Conservation (phyloP, 805 yeast species). For the Metschnikowia reukaufii region DNA sequence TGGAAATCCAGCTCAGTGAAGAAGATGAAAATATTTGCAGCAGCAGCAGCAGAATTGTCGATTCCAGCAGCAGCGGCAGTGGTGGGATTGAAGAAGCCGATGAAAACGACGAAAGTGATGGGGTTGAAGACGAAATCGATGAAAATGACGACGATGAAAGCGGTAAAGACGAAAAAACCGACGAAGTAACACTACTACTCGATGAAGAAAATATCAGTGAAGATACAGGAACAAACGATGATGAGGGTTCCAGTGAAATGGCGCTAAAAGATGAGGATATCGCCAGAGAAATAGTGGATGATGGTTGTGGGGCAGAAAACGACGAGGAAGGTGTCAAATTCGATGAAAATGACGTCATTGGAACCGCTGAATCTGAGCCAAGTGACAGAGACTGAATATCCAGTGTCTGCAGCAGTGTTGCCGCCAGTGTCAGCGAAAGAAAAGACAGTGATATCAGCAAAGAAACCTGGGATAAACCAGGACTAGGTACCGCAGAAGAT, state of each 20-base stretch:
- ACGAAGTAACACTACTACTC: too few species aligned
- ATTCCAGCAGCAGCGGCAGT: too few species aligned
- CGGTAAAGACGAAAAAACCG: constrained; percentile 6
- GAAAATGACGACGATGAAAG: constrained; percentile 1
- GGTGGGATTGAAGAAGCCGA: constrained; percentile 2
- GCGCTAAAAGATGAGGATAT: background rate
- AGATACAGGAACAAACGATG: constrained; percentile 1
- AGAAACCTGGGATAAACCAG: background rate
- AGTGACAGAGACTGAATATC: background rate
- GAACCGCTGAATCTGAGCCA: background rate
- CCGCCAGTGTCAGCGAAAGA: constrained; percentile 13
- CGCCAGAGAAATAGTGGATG: background rate
- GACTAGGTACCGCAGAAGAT: constrained; percentile 3
- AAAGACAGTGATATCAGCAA: constrained; percentile 1
- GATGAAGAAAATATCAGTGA: constrained; percentile 1
- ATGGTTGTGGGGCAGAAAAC: background rate
- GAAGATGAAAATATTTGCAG: too few species aligned
- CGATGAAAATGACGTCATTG: background rate
- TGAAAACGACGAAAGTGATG: background rate
- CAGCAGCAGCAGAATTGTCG: too few species aligned
- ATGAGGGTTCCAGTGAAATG: background rate
- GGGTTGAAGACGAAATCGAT: constrained; percentile 3
- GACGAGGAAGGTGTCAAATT: constrained; percentile 18
- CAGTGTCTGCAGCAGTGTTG: constrained; percentile 14
- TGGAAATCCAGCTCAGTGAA: background rate